These are phyloP conservation scores for Pythium grandisporangium DNA, from an alignment of 352 stramenopile genomes.

Conservation along the genomic window DNA sequence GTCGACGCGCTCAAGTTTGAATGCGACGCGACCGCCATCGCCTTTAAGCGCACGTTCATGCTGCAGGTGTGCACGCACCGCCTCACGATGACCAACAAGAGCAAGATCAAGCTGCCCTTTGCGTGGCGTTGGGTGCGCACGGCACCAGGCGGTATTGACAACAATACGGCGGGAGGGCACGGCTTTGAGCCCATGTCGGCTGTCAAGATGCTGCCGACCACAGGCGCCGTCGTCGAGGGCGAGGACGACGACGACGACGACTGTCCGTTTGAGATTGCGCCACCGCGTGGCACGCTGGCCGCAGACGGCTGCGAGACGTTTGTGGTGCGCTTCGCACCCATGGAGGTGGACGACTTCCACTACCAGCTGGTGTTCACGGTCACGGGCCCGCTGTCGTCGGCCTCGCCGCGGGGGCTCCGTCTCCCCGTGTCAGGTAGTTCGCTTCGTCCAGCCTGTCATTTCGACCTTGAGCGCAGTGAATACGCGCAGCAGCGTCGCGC, in stretches of 20 bases:
- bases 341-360: conserved; percentile 86
- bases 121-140: conserved; percentile 42
- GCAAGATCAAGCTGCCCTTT: conserved; percentile 55
- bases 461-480: conserved; percentile 87
- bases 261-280: conserved; percentile 85
- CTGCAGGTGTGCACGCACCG: conserved; percentile 74
- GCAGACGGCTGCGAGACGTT: conserved; percentile 63
- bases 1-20: conserved; percentile 51
- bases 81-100: conserved; percentile 58
- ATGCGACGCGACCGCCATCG: conserved; percentile 45
- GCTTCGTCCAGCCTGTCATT: conserved; percentile 87
- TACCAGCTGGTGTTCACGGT: conserved; percentile 55
- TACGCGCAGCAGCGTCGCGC: conserved; percentile 77
- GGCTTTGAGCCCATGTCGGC: neutral
- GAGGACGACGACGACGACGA: conserved; percentile 30
- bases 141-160: neutral
- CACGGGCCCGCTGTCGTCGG: neutral
- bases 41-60: conserved; percentile 84
- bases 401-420: no score
- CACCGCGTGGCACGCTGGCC: conserved; percentile 39
- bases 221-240: neutral
- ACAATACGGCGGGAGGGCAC: neutral
- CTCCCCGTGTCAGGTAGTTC: conserved; percentile 69
- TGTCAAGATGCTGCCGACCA: conserved; percentile 2
- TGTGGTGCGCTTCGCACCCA: conserved; percentile 79